Base-by-base conservation (phyloP, 2,329 filamentous ascomycete genomes). In the Claviceps maximensis region DNA sequence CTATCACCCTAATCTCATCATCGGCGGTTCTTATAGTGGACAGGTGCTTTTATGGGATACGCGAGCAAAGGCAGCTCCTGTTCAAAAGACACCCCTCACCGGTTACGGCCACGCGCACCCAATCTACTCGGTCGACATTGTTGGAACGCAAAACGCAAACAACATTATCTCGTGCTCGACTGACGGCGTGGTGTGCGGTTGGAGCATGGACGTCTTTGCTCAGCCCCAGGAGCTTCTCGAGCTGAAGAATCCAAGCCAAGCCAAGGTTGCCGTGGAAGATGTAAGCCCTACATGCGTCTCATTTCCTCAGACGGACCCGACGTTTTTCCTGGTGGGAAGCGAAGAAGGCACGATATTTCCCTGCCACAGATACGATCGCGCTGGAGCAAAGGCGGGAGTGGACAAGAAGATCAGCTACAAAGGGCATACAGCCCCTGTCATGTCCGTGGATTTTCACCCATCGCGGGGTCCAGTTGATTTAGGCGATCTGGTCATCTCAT, bases 21-120 rank as follows among this genome's bases (percentile, higher is more conserved):
- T 98, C 56, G 93, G 93, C 56, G 94, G 94, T 49, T 90, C 91
- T 38, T 98, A 98, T 71, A 95, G 88, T 55, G 93, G 93, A 7
- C 94, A 98, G 69, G 89, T 98, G 17, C 79, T 97, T 47, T 79
- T 98, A 19, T 98, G 93, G 93, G 94, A 98, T 65, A 98, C 89
- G 12, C 85, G 93, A 58, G 87, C 89, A 51, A 88, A 87, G 62
- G 87, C 89, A 19, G 83, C 85, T 19, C 91, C 94, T 0, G 89
- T 97, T 6, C 90, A 96, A 63, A 96, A 95, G 71, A 98, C 93
- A 1, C 93, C 93, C 1, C 76, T 98, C 41, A 97, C 91, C 6
- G 91, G 93, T 49, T 90, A 88, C 15, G 90, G 93, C 15, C 93
- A 98, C 67, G 95, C 93, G 8, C 93, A 98, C 64, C 93, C 93